phyloP scores from a whole-genome alignment of 805 yeast species.

The Nakazawaea wickerhamii region DNA sequence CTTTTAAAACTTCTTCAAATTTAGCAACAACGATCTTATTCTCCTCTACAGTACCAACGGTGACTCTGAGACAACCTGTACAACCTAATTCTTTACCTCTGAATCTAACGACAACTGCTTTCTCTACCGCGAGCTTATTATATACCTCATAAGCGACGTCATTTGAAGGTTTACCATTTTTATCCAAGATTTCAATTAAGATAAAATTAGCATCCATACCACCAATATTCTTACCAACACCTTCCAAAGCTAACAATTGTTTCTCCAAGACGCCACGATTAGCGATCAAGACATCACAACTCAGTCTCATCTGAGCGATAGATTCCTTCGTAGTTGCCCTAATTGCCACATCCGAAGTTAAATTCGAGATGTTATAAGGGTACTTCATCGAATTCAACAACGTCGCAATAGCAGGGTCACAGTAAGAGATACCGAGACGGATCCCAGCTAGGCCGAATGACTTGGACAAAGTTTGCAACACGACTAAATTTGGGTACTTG shows the following conservation, averaged over 20 bases:
- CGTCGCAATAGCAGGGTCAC: constrained; percentile 52
- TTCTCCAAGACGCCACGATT: constrained; percentile 54
- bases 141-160: constrained; percentile 64
- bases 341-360: constrained; percentile 69
- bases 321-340: constrained; percentile 64
- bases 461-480: constrained; percentile 87
- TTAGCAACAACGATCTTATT: constrained; percentile 51
- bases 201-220: constrained; percentile 84
- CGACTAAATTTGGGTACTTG: constrained; percentile 76
- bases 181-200: constrained; percentile 63
- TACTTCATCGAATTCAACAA: constrained; percentile 89
- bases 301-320: constrained; percentile 50
- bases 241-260: constrained; percentile 49
- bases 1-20: constrained; percentile 24
- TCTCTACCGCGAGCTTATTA: constrained; percentile 60
- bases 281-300: constrained; percentile 41
- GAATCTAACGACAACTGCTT: constrained; percentile 81
- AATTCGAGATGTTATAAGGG: constrained; percentile 86
- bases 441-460: constrained; percentile 96
- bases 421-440: constrained; percentile 77
- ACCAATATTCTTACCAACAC: constrained; percentile 74
- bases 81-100: constrained; percentile 92
- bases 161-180: constrained; percentile 59
- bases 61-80: constrained; percentile 77
- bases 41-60: constrained; percentile 81